A percentile compares a stretch with the other conserved stretches of the same genome.
These are phyloP conservation scores for Handroanthus guayacan DNA, from an alignment of 257 asterid genomes.

Conservation along the genomic window DNA sequence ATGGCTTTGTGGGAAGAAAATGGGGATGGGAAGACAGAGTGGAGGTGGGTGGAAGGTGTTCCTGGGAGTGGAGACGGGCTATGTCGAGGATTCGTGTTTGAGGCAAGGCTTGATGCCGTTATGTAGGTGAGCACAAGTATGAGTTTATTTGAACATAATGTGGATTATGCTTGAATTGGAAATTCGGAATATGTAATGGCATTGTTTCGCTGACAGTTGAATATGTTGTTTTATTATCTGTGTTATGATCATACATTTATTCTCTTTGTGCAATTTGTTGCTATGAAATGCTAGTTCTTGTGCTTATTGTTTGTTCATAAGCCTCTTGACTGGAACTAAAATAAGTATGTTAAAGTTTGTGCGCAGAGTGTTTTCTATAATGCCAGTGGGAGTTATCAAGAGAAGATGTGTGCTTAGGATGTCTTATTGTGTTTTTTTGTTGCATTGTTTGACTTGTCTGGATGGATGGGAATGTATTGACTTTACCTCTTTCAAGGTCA, in stretches of 20 bases:
- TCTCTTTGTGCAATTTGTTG: constrained; percentile 4
- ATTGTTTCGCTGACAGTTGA: constrained; percentile 4
- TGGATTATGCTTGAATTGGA: constrained; percentile 29
- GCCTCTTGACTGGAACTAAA: background rate
- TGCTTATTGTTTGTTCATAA: background rate
- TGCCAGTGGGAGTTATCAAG: background rate
- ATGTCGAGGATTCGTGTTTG: constrained; percentile 79
- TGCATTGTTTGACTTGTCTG: background rate
- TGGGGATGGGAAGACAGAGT: constrained; percentile 63
- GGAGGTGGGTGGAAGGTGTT: constrained; percentile 87
- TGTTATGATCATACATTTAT: constrained; percentile 10
- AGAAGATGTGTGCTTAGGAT: background rate
- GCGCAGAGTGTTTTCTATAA: background rate
- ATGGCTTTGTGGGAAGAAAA: constrained; percentile 86
- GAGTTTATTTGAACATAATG: background rate
- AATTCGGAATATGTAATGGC: background rate
- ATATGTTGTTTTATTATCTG: constrained; percentile 29
- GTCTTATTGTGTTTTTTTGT: background rate
- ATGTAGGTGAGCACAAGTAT: constrained; percentile 44
- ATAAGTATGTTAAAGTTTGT: background rate
- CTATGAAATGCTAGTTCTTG: background rate
- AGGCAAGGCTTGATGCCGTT: constrained; percentile 71
- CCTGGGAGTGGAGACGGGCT: constrained; percentile 94
- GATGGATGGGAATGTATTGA: too few relatives aligned
- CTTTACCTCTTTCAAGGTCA: background rate